Evolutionary conservation across 1,284 basidiomycete genomes (phyloP).

Genomic region (Fomitopsis pinicola): DNA sequence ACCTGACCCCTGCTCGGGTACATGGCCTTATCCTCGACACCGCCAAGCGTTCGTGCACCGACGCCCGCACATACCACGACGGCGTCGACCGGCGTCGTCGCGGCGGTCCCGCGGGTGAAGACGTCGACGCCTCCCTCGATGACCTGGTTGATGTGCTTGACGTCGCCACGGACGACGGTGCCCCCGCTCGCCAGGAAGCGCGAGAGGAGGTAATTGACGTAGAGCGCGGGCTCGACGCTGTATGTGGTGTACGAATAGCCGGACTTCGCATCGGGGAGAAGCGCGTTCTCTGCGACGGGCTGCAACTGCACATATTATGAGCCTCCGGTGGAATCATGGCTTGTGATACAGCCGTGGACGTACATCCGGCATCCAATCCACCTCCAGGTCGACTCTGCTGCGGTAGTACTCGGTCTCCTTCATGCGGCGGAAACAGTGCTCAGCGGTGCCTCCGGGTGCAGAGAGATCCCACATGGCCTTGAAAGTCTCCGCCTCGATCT

Average conservation of each 20-base stretch:
- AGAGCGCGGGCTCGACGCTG: not conserved
- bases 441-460: not conserved
- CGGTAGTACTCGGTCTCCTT: not conserved
- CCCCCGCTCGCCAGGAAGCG: not conserved
- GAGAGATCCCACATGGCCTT: not conserved
- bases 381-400: not conserved
- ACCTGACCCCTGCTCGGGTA: not conserved
- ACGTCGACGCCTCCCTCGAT: not conserved
- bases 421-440: slow-evolving; percentile 1
- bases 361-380: not conserved
- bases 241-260: not conserved
- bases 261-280: not conserved
- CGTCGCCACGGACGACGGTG: not conserved
- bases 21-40: not conserved
- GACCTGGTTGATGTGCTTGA: not conserved
- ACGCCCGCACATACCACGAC: not conserved
- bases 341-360: not conserved
- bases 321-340: not conserved
- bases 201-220: not conserved
- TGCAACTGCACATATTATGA: not conserved
- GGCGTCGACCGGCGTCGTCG: not conserved
- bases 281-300: not conserved
- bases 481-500: not conserved
- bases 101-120: not conserved
- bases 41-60: not conserved